Evolutionary conservation across 495 filamentous ascomycete species (phyloP).

Genomic region (Aspergillus biplanus): DNA sequence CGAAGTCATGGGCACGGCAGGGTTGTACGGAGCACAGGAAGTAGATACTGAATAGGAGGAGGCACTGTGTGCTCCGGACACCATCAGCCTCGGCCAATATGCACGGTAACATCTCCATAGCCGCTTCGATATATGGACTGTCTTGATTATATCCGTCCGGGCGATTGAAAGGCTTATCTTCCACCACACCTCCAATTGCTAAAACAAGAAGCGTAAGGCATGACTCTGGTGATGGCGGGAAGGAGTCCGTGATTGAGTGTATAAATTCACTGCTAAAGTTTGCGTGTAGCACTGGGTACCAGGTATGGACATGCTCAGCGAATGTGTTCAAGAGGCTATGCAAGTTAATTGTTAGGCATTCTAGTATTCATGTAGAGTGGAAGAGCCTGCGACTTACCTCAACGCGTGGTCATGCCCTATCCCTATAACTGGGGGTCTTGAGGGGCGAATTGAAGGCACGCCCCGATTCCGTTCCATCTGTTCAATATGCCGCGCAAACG

Average conservation of each 20-base stretch:
- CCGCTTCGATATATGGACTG: conserved; percentile 11
- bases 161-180: background rate
- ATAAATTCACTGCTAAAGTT: conserved; percentile 12
- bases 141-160: background rate
- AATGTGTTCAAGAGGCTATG: conserved; percentile 5
- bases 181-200: conserved; percentile 5
- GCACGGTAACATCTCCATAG: conserved; percentile 10
- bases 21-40: conserved; percentile 8
- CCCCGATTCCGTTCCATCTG: background rate
- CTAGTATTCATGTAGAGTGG: background rate
- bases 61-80: conserved; percentile 8
- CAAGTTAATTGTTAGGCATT: background rate
- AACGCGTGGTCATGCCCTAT: background rate
- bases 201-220: conserved; percentile 14
- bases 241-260: background rate
- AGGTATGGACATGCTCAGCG: conserved; percentile 5
- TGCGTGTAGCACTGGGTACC: conserved; percentile 15
- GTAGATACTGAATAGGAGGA: conserved; percentile 12
- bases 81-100: conserved; percentile 7
- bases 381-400: background rate
- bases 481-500: background rate
- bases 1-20: conserved; percentile 11
- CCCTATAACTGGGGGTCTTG: background rate
- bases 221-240: conserved; percentile 5
- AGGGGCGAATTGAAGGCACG: background rate